Evolutionary conservation across 106 monocot species (phyloP).

Genomic region (Dioscorea zingiberensis): DNA sequence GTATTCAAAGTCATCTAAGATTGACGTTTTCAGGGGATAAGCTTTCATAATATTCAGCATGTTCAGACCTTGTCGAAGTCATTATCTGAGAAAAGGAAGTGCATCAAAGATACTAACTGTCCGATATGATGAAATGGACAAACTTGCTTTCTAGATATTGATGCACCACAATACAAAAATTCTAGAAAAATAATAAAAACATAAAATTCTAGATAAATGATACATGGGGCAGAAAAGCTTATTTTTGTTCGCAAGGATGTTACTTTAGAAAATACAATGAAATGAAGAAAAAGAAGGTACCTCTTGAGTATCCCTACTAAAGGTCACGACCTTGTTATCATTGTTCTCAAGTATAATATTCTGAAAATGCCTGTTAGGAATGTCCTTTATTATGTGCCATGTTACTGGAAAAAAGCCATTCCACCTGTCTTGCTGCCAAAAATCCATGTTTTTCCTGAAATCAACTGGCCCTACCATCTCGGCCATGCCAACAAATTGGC

Average conservation of each 20-base stretch:
- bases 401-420: conserved; percentile 82
- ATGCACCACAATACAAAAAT: not conserved
- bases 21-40: conserved; percentile 33
- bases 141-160: not conserved
- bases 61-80: conserved; percentile 66
- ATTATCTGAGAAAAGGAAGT: conserved; percentile 39
- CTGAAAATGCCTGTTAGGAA: conserved; percentile 51
- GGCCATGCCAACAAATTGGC: conserved; percentile 85
- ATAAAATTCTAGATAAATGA: not conserved
- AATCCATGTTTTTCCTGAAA: conserved; percentile 74
- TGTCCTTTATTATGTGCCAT: conserved; percentile 93
- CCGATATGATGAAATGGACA: not conserved
- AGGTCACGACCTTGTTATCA: conserved; percentile 60
- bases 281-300: conserved; percentile 14
- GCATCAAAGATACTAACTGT: not conserved
- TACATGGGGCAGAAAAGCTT: not conserved
- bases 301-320: conserved; percentile 89
- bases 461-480: conserved; percentile 92
- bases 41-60: conserved; percentile 82
- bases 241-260: no score
- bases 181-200: not conserved
- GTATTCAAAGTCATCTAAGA: conserved; percentile 83
- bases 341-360: conserved; percentile 83
- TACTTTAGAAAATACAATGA: not conserved
- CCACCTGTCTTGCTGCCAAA: conserved; percentile 77